A percentile compares a stretch with the other conserved stretches of the same genome.
phyloP scores from a whole-genome alignment of 805 yeast genomes.

The Hanseniaspora clermontiae region DNA sequence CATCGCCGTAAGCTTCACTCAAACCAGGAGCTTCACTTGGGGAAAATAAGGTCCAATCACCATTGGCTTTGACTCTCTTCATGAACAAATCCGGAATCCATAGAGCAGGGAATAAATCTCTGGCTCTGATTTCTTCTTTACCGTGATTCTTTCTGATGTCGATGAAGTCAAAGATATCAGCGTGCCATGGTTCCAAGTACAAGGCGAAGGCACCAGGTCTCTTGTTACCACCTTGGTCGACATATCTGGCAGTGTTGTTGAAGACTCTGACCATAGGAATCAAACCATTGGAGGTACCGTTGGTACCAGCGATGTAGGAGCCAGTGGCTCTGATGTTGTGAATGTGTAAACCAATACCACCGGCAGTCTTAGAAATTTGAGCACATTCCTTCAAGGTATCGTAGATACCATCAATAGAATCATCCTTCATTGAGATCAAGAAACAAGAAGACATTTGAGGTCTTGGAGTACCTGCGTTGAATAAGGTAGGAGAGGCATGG shows the following conservation, averaged over 20 bases:
- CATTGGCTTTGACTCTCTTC: conserved; percentile 71
- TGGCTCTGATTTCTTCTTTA: conserved; percentile 82
- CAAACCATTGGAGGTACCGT: conserved; percentile 83
- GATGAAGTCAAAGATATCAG: conserved; percentile 74
- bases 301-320: conserved; percentile 78
- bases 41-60: conserved; percentile 80
- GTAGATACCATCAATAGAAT: conserved; percentile 90
- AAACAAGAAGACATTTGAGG: conserved; percentile 88
- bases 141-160: conserved; percentile 89
- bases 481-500: conserved; percentile 91
- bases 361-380: conserved; percentile 83
- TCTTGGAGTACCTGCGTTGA: conserved; percentile 80
- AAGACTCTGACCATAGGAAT: conserved; percentile 94
- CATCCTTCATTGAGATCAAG: conserved; percentile 80
- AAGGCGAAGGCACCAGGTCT: conserved; percentile 96
- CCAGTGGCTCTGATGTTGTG: conserved; percentile 81
- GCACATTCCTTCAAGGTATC: conserved; percentile 82
- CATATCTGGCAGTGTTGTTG: conserved; percentile 92
- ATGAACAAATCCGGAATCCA: conserved; percentile 94
- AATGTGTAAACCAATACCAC: conserved; percentile 86
- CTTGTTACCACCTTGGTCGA: conserved; percentile 96
- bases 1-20: conserved; percentile 70
- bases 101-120: conserved; percentile 83
- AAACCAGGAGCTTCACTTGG: conserved; percentile 84
- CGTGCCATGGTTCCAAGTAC: conserved; percentile 95